A percentile compares a stretch with the other conserved stretches of the same genome.
These are phyloP conservation scores for Trichothecium roseum DNA, from an alignment of 2,329 filamentous ascomycete species.

Conservation along the genomic window DNA sequence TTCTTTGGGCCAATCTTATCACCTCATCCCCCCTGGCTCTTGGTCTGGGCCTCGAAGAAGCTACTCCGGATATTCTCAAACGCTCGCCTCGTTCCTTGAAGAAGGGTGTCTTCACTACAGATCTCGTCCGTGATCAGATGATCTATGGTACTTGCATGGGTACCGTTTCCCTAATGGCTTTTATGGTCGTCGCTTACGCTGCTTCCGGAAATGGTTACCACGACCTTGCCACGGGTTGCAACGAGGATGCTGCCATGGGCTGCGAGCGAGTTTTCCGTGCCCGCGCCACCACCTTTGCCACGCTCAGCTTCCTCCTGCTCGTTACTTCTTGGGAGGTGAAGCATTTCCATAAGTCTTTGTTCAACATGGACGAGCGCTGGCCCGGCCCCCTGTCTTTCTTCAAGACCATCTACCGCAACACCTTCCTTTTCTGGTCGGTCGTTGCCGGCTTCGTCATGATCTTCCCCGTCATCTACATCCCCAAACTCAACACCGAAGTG, in stretches of 20 bases:
- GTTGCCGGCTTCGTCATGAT: slow-evolving; percentile 48
- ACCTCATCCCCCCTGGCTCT: slow-evolving; percentile 63
- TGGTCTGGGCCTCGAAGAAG: slow-evolving; percentile 60
- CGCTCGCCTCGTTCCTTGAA: slow-evolving; percentile 54
- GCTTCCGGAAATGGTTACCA: slow-evolving; percentile 31
- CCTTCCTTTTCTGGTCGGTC: slow-evolving; percentile 56
- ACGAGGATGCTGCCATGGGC: slow-evolving; percentile 35
- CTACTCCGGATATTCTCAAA: slow-evolving; percentile 55
- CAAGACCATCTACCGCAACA: slow-evolving; percentile 56
- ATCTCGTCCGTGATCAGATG: slow-evolving; percentile 57
- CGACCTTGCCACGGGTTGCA: slow-evolving; percentile 46
- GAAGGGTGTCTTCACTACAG: slow-evolving; percentile 51
- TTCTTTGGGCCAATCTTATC: slow-evolving; percentile 68
- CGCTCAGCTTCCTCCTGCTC: slow-evolving; percentile 56
- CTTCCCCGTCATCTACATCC: slow-evolving; percentile 58
- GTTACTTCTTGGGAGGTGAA: slow-evolving; percentile 67
- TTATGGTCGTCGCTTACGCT: slow-evolving; percentile 48
- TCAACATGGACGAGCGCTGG: slow-evolving; percentile 50
- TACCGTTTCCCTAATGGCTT: slow-evolving; percentile 48
- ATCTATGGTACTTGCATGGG: slow-evolving; percentile 56
- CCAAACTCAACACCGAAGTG: slow-evolving; percentile 52
- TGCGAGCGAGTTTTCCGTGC: slow-evolving; percentile 54
- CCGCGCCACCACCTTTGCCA: slow-evolving; percentile 59
- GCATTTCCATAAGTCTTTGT: slow-evolving; percentile 59
- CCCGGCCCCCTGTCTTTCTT: slow-evolving; percentile 38